Evolutionary conservation across 2,329 filamentous ascomycete genomes (phyloP), one percentile per base, ranked within the genome.

Genomic region (Lachnellula cervina): DNA sequence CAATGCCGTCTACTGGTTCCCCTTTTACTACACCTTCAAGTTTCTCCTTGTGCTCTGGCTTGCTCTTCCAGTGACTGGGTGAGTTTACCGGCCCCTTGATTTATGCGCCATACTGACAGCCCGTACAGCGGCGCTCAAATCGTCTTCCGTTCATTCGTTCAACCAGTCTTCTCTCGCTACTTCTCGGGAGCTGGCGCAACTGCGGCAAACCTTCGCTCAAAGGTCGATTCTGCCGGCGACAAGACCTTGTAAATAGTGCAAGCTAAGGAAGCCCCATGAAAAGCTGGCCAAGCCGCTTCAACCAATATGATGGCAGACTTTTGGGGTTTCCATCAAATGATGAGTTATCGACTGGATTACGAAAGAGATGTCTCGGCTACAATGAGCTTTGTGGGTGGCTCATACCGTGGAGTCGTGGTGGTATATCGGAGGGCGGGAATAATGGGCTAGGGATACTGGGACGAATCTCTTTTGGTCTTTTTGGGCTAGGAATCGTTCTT

Each of bases 21-120:
- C 94, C 71, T 99, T 99, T 80, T 99, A 99, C 88, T 99, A 90
- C 78, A 93, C 92, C 72, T 97, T 99, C 88, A 99, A 99, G 84
- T 97, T 99, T 72, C 80, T 95, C 71, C 88, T 97, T 74, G 82
- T 97, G 69, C 86, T 99, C 73, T 99, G 94, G 94, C 91, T 99
- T 78, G 86, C 93, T 67, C 90, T 99, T 70, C 94, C 94, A 74
- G 83, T 89, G 75, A 97, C 95, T 80, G 80, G 81, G 93, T 97
- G 87, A 72, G 87, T 78, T 44, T n/a, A 28, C 17, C n/a, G 40
- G 17, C 42, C 16, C 43, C 17, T 11, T 2, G 9, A 44, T 9
- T 17, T 4, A 8, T 19, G 16, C 25, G 47, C 7, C 3, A 21
- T 42, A 7, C 34, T 59, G 35, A 55, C 54, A 63, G 55, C 62